These are phyloP conservation scores for Areca catechu DNA, from an alignment of 176 grass and related monocot species.

Conservation along the genomic window DNA sequence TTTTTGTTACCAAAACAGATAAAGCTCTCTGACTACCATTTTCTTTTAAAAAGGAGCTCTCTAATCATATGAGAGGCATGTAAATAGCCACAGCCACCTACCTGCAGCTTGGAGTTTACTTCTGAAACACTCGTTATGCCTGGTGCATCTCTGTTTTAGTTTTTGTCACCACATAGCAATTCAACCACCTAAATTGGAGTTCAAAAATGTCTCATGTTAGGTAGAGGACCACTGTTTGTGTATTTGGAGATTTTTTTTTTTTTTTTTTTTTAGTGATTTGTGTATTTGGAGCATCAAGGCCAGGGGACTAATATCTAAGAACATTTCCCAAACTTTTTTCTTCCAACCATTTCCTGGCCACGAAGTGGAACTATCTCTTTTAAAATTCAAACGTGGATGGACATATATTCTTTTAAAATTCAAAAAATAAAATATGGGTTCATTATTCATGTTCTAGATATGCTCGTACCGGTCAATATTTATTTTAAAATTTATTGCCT, in stretches of 20 bases:
- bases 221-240: conserved; percentile 65
- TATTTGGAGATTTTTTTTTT: background rate
- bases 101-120: conserved; percentile 52
- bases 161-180: background rate
- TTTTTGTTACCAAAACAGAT: conserved; percentile 35
- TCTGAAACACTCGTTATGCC: conserved; percentile 81
- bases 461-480: too few relatives aligned
- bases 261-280: too few relatives aligned
- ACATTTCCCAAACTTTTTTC: conserved; percentile 16
- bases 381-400: too few relatives aligned
- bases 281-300: conserved; percentile 67
- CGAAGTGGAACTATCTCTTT: conserved; percentile 21
- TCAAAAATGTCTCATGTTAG: conserved; percentile 27
- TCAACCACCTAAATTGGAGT: conserved; percentile 9
- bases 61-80: conserved; percentile 70
- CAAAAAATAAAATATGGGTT: too few relatives aligned
- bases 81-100: conserved; percentile 63
- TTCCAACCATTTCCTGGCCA: conserved; percentile 60
- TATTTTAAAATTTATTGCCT: too few relatives aligned
- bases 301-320: conserved; percentile 59
- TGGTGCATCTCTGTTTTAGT: conserved; percentile 22
- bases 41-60: conserved; percentile 50
- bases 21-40: conserved; percentile 73
- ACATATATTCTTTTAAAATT: too few relatives aligned
- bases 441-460: too few relatives aligned